Conservation (phyloP, 139 green algal species). For the Chlorella ohadii region DNA sequence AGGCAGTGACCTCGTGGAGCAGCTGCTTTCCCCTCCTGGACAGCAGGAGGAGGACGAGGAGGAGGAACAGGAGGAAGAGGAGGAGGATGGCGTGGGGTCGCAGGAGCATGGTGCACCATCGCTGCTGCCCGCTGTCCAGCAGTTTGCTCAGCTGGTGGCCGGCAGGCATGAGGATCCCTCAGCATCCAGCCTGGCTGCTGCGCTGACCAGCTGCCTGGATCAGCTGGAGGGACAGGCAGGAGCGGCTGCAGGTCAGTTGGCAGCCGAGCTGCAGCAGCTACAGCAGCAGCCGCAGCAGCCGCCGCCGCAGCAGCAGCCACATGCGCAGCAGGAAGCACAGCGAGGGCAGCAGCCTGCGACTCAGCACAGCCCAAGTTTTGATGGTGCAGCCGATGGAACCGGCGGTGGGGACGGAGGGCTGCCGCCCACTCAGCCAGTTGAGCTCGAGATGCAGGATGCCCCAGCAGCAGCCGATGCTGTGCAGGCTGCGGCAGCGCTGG, state of each 20-base stretch:
- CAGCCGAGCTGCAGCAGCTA: neutral
- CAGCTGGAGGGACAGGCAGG: neutral
- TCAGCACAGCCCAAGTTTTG: no score
- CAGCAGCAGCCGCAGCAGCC: neutral
- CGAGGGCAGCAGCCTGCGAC: neutral
- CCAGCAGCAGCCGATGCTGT: neutral
- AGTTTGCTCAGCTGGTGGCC: neutral
- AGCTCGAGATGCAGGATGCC: neutral
- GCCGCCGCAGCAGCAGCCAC: neutral
- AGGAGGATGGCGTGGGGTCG: neutral
- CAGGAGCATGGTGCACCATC: neutral
- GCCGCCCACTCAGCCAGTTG: slow-evolving; percentile 4
- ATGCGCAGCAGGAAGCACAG: no score
- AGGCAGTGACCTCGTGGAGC: neutral
- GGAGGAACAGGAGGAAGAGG: neutral
- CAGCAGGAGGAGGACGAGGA: neutral
- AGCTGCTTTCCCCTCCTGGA: neutral
- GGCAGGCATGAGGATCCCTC: neutral
- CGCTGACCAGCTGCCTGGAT: slow-evolving; percentile 4
- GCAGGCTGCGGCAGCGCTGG: neutral
- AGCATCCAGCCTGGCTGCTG: neutral
- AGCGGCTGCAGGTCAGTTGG: neutral
- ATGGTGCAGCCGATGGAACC: neutral
- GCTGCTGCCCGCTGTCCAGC: neutral
- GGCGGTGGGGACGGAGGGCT: neutral